phyloP scores from a whole-genome alignment of 768 basidiomycete species.

The Pisolithus microcarpus region DNA sequence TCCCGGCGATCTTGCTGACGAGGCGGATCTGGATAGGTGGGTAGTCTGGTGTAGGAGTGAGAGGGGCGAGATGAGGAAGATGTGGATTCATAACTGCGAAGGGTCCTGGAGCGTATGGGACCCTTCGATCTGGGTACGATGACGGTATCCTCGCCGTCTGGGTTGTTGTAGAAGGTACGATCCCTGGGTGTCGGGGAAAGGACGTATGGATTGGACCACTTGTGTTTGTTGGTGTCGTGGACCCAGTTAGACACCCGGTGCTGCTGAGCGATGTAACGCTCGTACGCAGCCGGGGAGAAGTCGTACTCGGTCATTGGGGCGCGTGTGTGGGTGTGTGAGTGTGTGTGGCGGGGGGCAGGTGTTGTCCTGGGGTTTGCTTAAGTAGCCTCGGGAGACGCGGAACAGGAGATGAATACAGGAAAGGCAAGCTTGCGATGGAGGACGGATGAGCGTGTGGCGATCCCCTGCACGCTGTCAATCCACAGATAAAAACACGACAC shows the following conservation, averaged over 20 bases:
- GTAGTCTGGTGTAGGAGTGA: slow-evolving; percentile 13
- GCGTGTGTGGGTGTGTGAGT: not conserved
- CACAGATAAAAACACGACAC: not conserved
- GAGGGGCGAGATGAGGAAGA: slow-evolving; percentile 19
- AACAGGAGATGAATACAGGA: slow-evolving; percentile 1
- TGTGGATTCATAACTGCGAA: slow-evolving; percentile 12
- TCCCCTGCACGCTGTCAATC: not conserved
- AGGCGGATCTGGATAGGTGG: slow-evolving; percentile 16
- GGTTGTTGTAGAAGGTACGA: slow-evolving; percentile 22
- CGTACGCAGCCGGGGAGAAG: slow-evolving; percentile 48
- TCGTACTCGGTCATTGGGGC: slow-evolving; percentile 53
- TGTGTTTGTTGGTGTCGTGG: slow-evolving; percentile 29
- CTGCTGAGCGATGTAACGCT: slow-evolving; percentile 41
- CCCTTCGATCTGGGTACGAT: not conserved
- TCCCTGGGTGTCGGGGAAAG: slow-evolving; percentile 26
- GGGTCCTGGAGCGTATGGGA: slow-evolving; percentile 1
- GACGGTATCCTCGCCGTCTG: not conserved
- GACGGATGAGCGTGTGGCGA: not conserved
- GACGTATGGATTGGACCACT: slow-evolving; percentile 22
- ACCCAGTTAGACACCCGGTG: slow-evolving; percentile 46
- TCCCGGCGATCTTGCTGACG: slow-evolving; percentile 8
- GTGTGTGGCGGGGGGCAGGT: too few species aligned
- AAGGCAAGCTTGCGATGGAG: slow-evolving; percentile 3
- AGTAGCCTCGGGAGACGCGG: slow-evolving; percentile 4
- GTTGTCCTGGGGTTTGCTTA: slow-evolving; percentile 9